Evolutionary conservation across 495 filamentous ascomycete species (phyloP), one percentile per base, ranked within the genome.

Genomic region (Penicillium roqueforti): DNA sequence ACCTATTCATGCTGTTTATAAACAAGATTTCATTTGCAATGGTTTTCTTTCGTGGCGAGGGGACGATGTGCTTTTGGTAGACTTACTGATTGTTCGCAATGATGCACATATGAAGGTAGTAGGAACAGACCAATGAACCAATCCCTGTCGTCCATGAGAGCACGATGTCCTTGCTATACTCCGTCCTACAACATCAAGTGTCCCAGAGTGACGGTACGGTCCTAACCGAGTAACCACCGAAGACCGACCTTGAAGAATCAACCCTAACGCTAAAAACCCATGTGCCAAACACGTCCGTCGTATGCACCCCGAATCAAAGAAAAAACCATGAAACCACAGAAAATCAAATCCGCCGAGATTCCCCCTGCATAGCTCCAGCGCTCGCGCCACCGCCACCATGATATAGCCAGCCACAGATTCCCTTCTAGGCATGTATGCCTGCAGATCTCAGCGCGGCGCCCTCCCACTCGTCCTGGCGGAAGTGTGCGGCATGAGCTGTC

Each of bases 1-100:
- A 22, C n/a, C 20, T 49, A 44, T 52, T 39, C 47, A 56, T 56
- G 45, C 43, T 63, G 62, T 65, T 55, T 53, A 62, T 62, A 62
- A 59, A 59, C 54, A 53, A 51, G 46, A 46, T 44, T 47, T 53
- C 37, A 37, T 37, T 23, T 49, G 23, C 19, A 37, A 16, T 36
- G 10, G 6, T 28, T 49, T 18, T 16, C n/a, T 1, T 3, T 26
- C 10, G 31, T 7, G 32, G 13, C 31, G 7, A 32, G 8, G 5
- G 31, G 18, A 48, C 6, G 10, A 6, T 29, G 32, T 34, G 13
- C 6, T 14, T 36, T 14, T 7, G 31, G 11, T 34, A 6, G 32
- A 8, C 8, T 6, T 14, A n/a, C 16, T 8, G 8, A n/a, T 13
- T 47, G 13, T 36, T n/a, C 22, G 8, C 40, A 42, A 25, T 41